These are phyloP conservation scores for Lasiosphaeris hirsuta DNA, from an alignment of 495 filamentous ascomycete species.

Conservation along the genomic window DNA sequence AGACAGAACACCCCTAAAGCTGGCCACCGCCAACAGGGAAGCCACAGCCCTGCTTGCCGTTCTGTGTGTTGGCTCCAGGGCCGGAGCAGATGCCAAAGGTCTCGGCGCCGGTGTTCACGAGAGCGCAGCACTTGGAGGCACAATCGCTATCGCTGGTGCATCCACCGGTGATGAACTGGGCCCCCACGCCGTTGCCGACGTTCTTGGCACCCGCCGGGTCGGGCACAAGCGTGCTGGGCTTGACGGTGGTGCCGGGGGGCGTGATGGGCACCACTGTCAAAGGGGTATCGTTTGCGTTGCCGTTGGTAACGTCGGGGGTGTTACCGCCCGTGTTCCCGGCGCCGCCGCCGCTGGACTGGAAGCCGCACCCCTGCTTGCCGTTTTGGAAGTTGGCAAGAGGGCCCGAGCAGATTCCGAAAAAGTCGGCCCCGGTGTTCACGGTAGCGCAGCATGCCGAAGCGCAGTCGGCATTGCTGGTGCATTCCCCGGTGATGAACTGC, in stretches of 20 bases:
- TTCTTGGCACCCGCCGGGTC: background rate
- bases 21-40: background rate
- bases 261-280: no score
- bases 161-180: background rate
- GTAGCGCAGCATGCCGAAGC: conserved; percentile 25
- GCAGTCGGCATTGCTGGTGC: conserved; percentile 27
- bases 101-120: background rate
- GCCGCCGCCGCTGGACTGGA: conserved; percentile 25
- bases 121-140: background rate
- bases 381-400: conserved; percentile 37
- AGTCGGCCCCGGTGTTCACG: conserved; percentile 24
- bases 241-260: background rate
- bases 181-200: background rate
- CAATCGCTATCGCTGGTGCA: background rate
- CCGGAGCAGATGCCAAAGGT: background rate
- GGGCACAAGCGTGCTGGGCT: background rate
- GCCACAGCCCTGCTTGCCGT: background rate
- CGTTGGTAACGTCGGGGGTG: no score
- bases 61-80: background rate
- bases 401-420: conserved; percentile 39
- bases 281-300: no score
- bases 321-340: background rate
- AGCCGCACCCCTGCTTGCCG: conserved; percentile 49
- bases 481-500: conserved; percentile 30
- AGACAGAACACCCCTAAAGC: background rate